Conservation (phyloP, 495 filamentous ascomycete genomes). For the Letharia lupina region DNA sequence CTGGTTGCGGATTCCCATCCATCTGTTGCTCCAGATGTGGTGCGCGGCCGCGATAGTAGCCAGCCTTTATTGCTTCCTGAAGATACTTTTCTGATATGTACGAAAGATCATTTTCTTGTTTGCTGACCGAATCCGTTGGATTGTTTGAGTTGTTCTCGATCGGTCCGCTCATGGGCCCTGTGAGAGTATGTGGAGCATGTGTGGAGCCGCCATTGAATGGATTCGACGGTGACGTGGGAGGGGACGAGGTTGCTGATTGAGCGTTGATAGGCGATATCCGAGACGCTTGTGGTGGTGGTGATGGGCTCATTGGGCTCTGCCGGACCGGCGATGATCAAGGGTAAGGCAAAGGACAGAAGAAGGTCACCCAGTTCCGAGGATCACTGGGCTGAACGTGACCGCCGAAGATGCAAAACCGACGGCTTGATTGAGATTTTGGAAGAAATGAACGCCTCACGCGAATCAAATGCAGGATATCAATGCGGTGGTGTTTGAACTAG, state of each 20-base stretch:
- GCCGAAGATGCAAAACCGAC: background rate
- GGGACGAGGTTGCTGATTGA: conserved; percentile 41
- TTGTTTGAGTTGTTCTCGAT: conserved; percentile 66
- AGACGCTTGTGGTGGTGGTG: conserved; percentile 39
- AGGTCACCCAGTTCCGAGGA: background rate
- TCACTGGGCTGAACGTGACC: background rate
- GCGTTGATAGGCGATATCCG: conserved; percentile 48
- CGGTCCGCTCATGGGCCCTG: conserved; percentile 38
- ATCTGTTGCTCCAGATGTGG: conserved; percentile 44
- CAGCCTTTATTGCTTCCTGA: conserved; percentile 31
- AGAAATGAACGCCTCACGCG: conserved; percentile 7
- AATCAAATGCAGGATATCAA: conserved; percentile 3
- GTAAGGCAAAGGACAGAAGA: background rate
- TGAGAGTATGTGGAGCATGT: conserved; percentile 48
- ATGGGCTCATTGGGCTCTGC: conserved; percentile 47
- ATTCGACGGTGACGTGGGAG: conserved; percentile 33
- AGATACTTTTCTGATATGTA: no score
- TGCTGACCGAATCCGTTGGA: conserved; percentile 59
- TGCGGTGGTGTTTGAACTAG: background rate
- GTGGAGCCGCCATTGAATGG: conserved; percentile 39
- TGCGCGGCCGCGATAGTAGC: conserved; percentile 49
- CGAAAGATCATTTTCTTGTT: conserved; percentile 38
- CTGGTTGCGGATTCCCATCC: conserved; percentile 41
- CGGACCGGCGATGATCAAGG: conserved; percentile 43
- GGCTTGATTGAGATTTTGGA: conserved; percentile 2